phyloP scores from a whole-genome alignment of 495 filamentous ascomycete genomes.

The Oidiodendron maius region DNA sequence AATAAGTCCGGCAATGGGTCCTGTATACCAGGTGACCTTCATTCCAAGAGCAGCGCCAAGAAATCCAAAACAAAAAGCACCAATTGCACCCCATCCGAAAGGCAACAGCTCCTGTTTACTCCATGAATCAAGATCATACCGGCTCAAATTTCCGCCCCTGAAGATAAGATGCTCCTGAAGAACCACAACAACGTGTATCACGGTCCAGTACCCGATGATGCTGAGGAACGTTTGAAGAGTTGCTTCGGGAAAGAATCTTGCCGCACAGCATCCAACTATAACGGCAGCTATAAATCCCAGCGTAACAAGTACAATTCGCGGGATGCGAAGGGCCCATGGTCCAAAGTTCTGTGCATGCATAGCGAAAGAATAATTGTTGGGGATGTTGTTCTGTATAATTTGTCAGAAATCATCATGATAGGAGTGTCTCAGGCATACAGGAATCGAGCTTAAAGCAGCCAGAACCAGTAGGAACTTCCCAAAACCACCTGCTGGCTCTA shows the following conservation, averaged over 20 bases:
- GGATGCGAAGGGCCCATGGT: conserved; percentile 6
- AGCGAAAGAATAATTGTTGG: conserved; percentile 10
- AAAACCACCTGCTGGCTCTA: conserved; percentile 3
- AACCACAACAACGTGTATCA: conserved; percentile 4
- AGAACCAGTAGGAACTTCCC: conserved; percentile 1
- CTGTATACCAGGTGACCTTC: too few species aligned
- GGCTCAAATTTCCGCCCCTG: conserved; percentile 6
- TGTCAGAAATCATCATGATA: background rate
- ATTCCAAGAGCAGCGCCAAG: too few species aligned
- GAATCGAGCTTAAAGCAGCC: conserved; percentile 7
- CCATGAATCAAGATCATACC: conserved; percentile 11
- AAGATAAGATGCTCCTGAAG: conserved; percentile 10
- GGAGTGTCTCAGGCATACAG: background rate
- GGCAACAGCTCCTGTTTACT: conserved; percentile 5
- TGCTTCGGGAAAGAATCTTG: conserved; percentile 1
- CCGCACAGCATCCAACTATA: conserved; percentile 6
- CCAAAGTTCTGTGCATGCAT: conserved; percentile 10
- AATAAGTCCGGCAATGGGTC: too few species aligned
- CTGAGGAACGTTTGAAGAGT: conserved; percentile 8
- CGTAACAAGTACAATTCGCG: conserved; percentile 4
- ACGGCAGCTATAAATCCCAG: conserved; percentile 1
- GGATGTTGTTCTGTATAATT: conserved; percentile 6
- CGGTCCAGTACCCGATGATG: conserved; percentile 11
- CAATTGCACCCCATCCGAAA: conserved; percentile 5
- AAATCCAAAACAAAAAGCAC: conserved; percentile 7